Conservation (phyloP, 2,329 filamentous ascomycete genomes). For the Zymoseptoria ardabiliae region DNA sequence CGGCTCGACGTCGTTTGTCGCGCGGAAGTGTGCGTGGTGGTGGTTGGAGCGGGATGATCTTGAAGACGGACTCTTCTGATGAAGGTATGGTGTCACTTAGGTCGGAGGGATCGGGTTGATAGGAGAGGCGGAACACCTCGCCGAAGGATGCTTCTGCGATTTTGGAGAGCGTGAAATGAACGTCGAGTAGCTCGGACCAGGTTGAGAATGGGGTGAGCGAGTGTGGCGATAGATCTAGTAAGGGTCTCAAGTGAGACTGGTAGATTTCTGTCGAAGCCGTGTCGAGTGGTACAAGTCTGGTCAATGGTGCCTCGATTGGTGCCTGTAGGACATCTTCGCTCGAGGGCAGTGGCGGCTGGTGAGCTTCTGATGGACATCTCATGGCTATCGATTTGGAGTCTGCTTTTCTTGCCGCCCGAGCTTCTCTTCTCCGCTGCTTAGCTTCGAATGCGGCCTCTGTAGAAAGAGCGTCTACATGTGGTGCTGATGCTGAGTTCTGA, state of each 20-base stretch:
- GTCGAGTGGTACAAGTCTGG: background rate
- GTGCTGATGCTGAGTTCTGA: background rate
- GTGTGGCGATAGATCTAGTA: constrained; percentile 27
- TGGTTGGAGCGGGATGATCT: constrained; percentile 36
- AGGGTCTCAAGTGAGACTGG: constrained; percentile 20
- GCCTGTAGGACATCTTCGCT: background rate
- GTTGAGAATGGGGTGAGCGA: constrained; percentile 31
- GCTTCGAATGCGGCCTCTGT: background rate
- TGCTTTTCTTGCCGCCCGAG: constrained; percentile 2
- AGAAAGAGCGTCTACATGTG: background rate
- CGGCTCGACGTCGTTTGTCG: constrained; percentile 44
- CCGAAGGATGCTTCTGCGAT: constrained; percentile 61
- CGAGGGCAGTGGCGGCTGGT: background rate
- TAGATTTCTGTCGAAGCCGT: constrained; percentile 9
- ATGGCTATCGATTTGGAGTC: background rate
- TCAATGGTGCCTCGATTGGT: background rate
- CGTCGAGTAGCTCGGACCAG: constrained; percentile 37
- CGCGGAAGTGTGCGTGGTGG: constrained; percentile 35
- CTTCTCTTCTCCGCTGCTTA: background rate
- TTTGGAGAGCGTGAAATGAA: constrained; percentile 48
- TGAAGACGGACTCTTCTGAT: constrained; percentile 41
- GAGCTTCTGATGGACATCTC: background rate
- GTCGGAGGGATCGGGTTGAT: constrained; percentile 19
- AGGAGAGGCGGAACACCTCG: constrained; percentile 54
- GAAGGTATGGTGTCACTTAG: constrained; percentile 10